Conservation (phyloP, 176 grass and related monocot genomes). For the Eremochloa ophiuroides region DNA sequence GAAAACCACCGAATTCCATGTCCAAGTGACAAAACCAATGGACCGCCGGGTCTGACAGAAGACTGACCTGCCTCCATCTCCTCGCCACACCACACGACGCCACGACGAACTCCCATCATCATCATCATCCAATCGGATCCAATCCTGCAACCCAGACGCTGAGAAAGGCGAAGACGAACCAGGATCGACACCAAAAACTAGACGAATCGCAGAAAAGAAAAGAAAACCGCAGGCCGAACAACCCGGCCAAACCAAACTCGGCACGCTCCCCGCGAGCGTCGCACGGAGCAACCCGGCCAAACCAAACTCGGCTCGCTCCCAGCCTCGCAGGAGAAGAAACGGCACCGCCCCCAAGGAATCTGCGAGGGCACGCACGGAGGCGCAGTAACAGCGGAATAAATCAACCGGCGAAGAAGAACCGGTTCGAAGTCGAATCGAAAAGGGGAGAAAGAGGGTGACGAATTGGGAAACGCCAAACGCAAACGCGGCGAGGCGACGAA, state of each 20-base stretch:
- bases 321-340: not conserved
- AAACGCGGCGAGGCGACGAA: not conserved
- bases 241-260: not conserved
- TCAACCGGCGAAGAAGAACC: not conserved
- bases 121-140: not conserved
- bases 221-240: not conserved
- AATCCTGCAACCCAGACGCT: conserved; percentile 20
- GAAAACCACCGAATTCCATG: conserved; percentile 15
- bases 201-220: not conserved
- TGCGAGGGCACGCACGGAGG: conserved; percentile 2
- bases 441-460: not conserved
- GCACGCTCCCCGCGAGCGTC: not conserved
- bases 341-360: not conserved
- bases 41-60: not conserved
- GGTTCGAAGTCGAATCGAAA: not conserved
- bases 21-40: conserved; percentile 18
- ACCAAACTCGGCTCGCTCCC: not conserved
- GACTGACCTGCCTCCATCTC: conserved; percentile 30
- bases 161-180: not conserved
- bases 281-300: not conserved
- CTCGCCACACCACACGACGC: not conserved
- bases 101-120: not conserved
- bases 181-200: not conserved
- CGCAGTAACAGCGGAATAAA: not conserved
- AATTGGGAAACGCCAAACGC: not conserved